Evolutionary conservation across 371 early-diverging fungal genomes (phyloP).

Genomic region (Chytridiales sp.): DNA sequence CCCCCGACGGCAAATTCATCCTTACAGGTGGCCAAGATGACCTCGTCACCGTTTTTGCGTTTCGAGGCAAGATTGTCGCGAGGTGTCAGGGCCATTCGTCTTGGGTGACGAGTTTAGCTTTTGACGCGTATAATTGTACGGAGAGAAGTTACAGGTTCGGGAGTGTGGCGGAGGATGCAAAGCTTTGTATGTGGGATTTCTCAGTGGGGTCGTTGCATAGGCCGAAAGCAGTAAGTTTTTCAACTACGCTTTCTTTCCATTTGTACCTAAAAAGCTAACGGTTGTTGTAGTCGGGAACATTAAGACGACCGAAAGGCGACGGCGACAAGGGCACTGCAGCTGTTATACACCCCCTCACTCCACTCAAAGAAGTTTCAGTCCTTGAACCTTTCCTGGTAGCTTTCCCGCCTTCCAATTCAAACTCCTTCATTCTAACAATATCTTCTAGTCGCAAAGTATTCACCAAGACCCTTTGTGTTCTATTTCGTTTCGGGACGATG

Average conservation of each 20-base stretch:
- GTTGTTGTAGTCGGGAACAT: slow-evolving; percentile 11
- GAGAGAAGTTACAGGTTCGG: slow-evolving; percentile 83
- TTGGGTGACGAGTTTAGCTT: slow-evolving; percentile 83
- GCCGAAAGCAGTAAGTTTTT: slow-evolving; percentile 32
- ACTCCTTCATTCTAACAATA: slow-evolving; percentile 4
- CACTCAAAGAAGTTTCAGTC: slow-evolving; percentile 70
- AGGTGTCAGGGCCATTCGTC: slow-evolving; percentile 93
- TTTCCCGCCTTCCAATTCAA: neutral
- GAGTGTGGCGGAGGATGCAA: slow-evolving; percentile 88
- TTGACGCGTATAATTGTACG: slow-evolving; percentile 87
- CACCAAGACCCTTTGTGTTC: slow-evolving; percentile 74
- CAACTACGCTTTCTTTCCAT: neutral
- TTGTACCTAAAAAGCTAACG: neutral
- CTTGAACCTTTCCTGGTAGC: slow-evolving; percentile 74
- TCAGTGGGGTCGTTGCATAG: slow-evolving; percentile 70
- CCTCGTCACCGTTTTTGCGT: slow-evolving; percentile 86
- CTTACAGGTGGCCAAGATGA: slow-evolving; percentile 95
- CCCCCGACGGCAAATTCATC: slow-evolving; percentile 88
- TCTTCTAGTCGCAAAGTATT: slow-evolving; percentile 55
- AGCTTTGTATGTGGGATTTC: slow-evolving; percentile 90
- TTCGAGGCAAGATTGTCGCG: slow-evolving; percentile 74
- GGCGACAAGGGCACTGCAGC: slow-evolving; percentile 13
- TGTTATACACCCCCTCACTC: slow-evolving; percentile 60
- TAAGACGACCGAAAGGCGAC: slow-evolving; percentile 26
- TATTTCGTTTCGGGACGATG: slow-evolving; percentile 78